These are phyloP conservation scores for Plasmopara muralis DNA, from an alignment of 352 stramenopile genomes.

Conservation along the genomic window DNA sequence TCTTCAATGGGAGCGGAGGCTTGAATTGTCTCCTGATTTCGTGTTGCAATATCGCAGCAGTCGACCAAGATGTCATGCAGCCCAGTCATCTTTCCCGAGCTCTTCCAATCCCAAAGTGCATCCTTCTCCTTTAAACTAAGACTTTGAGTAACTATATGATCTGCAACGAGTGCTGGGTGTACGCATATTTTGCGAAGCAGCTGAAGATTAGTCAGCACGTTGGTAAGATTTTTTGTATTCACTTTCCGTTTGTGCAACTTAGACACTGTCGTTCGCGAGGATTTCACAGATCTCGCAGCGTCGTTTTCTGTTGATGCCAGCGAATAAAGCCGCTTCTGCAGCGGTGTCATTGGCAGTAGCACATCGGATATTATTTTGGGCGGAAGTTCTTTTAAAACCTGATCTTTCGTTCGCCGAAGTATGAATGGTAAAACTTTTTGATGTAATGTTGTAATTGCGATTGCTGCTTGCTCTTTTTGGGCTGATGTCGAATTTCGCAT, in stretches of 20 bases:
- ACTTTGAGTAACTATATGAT: conserved; percentile 15
- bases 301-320: conserved; percentile 21
- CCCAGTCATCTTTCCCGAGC: conserved; percentile 89
- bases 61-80: conserved; percentile 74
- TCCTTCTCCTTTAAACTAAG: conserved; percentile 28
- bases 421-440: conserved; percentile 97
- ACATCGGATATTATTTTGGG: conserved; percentile 97
- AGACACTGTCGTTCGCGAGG: conserved; percentile 1
- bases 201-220: conserved; percentile 58
- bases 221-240: conserved; percentile 16
- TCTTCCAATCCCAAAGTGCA: conserved; percentile 43
- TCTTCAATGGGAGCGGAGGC: conserved; percentile 5
- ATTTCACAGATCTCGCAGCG: conserved; percentile 1
- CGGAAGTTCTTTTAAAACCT: conserved; percentile 94
- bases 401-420: conserved; percentile 92
- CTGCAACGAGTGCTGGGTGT: conserved; percentile 85
- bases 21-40: conserved; percentile 15
- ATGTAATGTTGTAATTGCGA: conserved; percentile 91
- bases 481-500: conserved; percentile 56
- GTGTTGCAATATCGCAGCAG: conserved; percentile 39
- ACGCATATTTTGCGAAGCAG: conserved; percentile 92
- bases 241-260: background rate
- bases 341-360: conserved; percentile 74
- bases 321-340: conserved; percentile 86
- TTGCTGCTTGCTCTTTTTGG: conserved; percentile 67